A percentile compares a stretch with the other conserved stretches of the same genome.
Evolutionary conservation across 225 moss, liverwort and hornwort genomes (phyloP).

Genomic region (Antitrichia curtipendula): DNA sequence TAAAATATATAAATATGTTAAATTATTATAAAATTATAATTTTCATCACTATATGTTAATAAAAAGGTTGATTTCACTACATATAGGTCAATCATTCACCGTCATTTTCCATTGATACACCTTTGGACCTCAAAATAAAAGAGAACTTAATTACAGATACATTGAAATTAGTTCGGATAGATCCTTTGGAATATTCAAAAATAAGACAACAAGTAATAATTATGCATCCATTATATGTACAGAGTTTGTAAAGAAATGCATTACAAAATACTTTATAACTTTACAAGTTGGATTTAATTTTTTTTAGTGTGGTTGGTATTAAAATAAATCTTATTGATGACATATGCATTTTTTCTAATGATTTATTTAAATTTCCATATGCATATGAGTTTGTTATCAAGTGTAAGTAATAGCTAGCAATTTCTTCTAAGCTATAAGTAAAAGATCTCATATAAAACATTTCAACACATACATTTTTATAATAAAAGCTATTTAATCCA

Average conservation of each 20-base stretch:
- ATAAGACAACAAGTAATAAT: slow-evolving; percentile 28
- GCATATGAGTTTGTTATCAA: not conserved
- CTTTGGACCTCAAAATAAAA: slow-evolving; percentile 72
- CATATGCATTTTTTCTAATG: fast-evolving
- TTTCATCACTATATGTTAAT: too few species aligned
- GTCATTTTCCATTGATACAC: slow-evolving; percentile 84
- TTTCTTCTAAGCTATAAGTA: not conserved
- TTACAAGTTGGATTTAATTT: too few species aligned
- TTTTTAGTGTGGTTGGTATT: too few species aligned
- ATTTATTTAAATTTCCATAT: not conserved
- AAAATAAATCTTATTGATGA: not conserved
- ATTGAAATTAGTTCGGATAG: slow-evolving; percentile 60
- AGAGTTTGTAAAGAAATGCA: not conserved
- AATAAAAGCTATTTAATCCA: fast-evolving
- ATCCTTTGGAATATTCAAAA: slow-evolving; percentile 48
- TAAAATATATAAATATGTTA: too few species aligned
- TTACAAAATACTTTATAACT: too few species aligned
- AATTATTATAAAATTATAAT: not conserved
- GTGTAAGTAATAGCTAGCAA: fast-evolving
- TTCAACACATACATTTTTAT: too few species aligned
- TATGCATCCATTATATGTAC: not conserved
- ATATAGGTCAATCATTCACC: slow-evolving; percentile 96
- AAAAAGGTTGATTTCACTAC: not conserved
- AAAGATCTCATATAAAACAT: not conserved
- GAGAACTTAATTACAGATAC: slow-evolving; percentile 73